phyloP scores from a whole-genome alignment of 805 yeast species.

The Candida caryicola region DNA sequence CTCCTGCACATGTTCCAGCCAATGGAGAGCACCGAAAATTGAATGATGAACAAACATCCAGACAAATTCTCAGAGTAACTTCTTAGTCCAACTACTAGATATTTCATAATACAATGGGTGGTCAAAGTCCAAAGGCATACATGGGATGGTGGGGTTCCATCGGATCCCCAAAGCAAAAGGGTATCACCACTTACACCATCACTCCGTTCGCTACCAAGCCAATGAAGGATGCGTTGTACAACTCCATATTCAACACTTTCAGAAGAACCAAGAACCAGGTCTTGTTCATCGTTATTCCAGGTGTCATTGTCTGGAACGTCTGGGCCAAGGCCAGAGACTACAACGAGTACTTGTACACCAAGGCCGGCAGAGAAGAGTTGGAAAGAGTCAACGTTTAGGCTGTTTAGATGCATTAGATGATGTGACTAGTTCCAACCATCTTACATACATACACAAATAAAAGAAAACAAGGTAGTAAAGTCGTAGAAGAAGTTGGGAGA shows the following conservation, averaged over 20 bases:
- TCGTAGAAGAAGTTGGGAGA: too few relatives aligned
- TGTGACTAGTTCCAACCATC: not conserved
- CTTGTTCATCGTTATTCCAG: slow-evolving; percentile 75
- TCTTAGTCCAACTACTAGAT: slow-evolving; percentile 4
- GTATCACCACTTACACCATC: slow-evolving; percentile 82
- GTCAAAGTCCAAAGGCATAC: slow-evolving; percentile 67
- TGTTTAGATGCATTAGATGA: not conserved
- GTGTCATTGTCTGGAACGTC: slow-evolving; percentile 74
- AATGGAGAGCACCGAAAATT: slow-evolving; percentile 11
- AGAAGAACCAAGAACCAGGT: slow-evolving; percentile 91
- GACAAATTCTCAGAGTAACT: not conserved
- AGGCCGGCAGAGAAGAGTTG: slow-evolving; percentile 95
- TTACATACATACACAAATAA: too few relatives aligned
- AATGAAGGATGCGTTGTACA: slow-evolving; percentile 79
- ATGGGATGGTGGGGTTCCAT: slow-evolving; percentile 98
- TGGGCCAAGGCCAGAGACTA: slow-evolving; percentile 87
- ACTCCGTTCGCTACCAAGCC: slow-evolving; percentile 94
- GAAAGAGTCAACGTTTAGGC: slow-evolving; percentile 54
- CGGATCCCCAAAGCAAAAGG: slow-evolving; percentile 85
- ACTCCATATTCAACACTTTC: slow-evolving; percentile 86
- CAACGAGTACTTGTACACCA: slow-evolving; percentile 92
- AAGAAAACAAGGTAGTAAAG: not conserved
- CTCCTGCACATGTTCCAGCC: slow-evolving; percentile 12
- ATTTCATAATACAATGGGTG: slow-evolving; percentile 51
- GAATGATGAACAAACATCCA: slow-evolving; percentile 3